phyloP scores from a whole-genome alignment of 345 rosid genomes.

The Carallia brachiata region DNA sequence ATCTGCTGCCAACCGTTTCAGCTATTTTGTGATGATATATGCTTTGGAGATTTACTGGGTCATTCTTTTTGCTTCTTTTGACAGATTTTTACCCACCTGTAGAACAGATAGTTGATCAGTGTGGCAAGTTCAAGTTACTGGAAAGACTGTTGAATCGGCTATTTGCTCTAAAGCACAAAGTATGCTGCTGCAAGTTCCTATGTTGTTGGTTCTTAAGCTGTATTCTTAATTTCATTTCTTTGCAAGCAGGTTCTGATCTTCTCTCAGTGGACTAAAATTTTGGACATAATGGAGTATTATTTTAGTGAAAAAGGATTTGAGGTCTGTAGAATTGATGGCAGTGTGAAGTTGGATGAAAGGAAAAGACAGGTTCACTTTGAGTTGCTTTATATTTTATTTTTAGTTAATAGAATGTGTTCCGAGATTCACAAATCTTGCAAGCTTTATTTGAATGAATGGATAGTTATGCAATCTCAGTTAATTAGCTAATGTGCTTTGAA shows the following conservation, averaged over 20 bases:
- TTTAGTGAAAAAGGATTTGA: conserved; percentile 84
- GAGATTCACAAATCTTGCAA: too few species aligned
- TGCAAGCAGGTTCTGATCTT: conserved; percentile 72
- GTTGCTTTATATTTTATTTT: neutral
- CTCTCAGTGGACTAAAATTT: conserved; percentile 82
- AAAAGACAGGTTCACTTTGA: conserved; percentile 63
- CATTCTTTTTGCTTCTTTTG: conserved; percentile 3
- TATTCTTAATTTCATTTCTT: conserved; percentile 22
- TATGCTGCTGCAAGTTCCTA: conserved; percentile 34
- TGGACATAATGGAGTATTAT: conserved; percentile 94
- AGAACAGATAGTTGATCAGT: conserved; percentile 76
- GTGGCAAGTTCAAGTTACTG: conserved; percentile 86
- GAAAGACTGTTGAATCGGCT: conserved; percentile 62
- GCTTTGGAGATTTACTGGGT: conserved; percentile 5
- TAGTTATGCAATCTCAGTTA: too few species aligned
- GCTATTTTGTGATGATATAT: conserved; percentile 1
- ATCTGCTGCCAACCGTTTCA: conserved; percentile 15
- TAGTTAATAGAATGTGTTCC: neutral
- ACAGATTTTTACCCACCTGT: conserved; percentile 78
- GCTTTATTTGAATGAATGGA: neutral
- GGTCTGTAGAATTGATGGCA: conserved; percentile 91
- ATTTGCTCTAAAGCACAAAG: conserved; percentile 73
- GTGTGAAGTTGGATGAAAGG: conserved; percentile 71
- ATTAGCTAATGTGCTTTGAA: conserved; percentile 8
- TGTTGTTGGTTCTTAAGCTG: conserved; percentile 5